phyloP scores from a whole-genome alignment of 2,329 filamentous ascomycete species.

The Helotiales sp. region DNA sequence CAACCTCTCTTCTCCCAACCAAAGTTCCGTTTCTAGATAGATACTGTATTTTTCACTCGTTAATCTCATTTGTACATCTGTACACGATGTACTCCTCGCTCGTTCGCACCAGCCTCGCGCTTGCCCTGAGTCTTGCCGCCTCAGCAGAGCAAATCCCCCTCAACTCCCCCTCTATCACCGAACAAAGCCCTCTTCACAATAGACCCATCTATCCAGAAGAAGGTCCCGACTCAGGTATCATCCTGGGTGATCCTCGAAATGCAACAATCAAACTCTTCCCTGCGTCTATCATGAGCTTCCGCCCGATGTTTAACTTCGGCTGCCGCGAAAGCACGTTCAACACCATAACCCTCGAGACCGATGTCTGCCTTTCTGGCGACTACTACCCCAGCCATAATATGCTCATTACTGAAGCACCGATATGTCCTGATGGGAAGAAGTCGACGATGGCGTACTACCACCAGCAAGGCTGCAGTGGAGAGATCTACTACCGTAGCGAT shows the following conservation, averaged over 20 bases:
- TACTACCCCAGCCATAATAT: slow-evolving; percentile 24
- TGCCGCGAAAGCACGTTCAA: slow-evolving; percentile 14
- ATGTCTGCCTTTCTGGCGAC: slow-evolving; percentile 24
- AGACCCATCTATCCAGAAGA: neutral
- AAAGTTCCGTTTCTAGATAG: neutral
- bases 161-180: neutral
- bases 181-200: slow-evolving; percentile 1
- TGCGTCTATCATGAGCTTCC: neutral
- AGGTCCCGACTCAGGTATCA: neutral
- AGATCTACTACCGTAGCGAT: slow-evolving; percentile 7
- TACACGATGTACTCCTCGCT: neutral
- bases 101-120: neutral
- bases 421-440: slow-evolving; percentile 19
- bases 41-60: neutral
- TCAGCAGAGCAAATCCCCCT: neutral
- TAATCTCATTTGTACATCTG: neutral
- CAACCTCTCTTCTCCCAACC: neutral
- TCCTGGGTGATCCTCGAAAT: slow-evolving; percentile 2
- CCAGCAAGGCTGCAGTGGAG: slow-evolving; percentile 7
- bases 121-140: slow-evolving; percentile 3
- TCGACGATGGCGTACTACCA: slow-evolving; percentile 23
- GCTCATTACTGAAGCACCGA: slow-evolving; percentile 15
- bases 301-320: neutral
- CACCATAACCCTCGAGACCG: slow-evolving; percentile 17
- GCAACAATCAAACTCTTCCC: slow-evolving; percentile 23